Percentiles rank a stretch among this genome's conserved stretches.
Conservation (phyloP, 192 early-diverging fungal genomes). For the Coemansia sp. region DNA sequence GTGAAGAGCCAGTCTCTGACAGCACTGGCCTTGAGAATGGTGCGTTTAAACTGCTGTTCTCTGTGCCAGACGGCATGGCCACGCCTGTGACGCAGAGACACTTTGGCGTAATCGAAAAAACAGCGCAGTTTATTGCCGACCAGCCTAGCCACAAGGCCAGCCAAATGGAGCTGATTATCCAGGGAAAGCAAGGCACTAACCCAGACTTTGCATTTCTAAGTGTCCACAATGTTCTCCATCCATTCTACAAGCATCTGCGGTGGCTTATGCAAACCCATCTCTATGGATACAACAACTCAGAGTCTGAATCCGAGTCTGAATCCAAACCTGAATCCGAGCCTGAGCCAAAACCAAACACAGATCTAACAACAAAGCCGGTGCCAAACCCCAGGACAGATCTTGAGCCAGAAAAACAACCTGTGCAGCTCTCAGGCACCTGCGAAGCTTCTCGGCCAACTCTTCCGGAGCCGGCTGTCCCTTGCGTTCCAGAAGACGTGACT, state of each 20-base stretch:
- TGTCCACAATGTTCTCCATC: conserved; percentile 57
- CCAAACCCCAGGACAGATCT: neutral
- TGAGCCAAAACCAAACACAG: neutral
- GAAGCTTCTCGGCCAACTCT: neutral
- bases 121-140: conserved; percentile 65
- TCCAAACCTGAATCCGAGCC: neutral
- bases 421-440: neutral
- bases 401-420: neutral
- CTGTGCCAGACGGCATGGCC: conserved; percentile 22
- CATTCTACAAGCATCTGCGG: conserved; percentile 70
- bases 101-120: conserved; percentile 69
- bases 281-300: conserved; percentile 44
- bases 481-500: conserved; percentile 11
- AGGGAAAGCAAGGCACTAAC: conserved; percentile 73
- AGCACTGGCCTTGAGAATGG: neutral
- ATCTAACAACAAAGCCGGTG: neutral
- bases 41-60: conserved; percentile 14
- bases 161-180: conserved; percentile 69
- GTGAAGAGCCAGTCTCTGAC: neutral
- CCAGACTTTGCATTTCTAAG: conserved; percentile 71
- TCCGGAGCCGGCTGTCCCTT: neutral
- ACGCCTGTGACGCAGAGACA: conserved; percentile 58
- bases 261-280: conserved; percentile 64
- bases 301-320: conserved; percentile 20
- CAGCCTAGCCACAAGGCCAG: conserved; percentile 49